Percentiles rank a stretch among this genome's conserved stretches.
Evolutionary conservation across 2,329 filamentous ascomycete genomes (phyloP).

Genomic region (Fusarium sp.): DNA sequence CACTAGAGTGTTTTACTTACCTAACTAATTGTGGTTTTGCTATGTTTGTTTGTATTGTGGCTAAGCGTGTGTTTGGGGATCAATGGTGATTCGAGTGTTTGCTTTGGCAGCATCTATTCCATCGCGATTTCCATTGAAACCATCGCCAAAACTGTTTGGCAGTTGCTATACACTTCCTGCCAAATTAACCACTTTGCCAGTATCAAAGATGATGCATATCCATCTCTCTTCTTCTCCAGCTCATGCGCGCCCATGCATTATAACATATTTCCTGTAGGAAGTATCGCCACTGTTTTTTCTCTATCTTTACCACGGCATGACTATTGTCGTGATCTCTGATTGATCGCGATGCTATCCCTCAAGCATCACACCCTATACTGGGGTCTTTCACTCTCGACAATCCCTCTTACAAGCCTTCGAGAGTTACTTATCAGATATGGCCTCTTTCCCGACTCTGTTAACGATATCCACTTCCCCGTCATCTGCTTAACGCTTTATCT

Average conservation of each 20-base stretch:
- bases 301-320: not conserved
- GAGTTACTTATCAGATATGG: conserved; percentile 1
- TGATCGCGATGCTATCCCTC: conserved; percentile 34
- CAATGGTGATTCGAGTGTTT: not conserved
- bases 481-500: conserved; percentile 24
- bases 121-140: conserved; percentile 11
- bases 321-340: not conserved
- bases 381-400: conserved; percentile 30
- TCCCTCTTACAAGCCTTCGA: conserved; percentile 14
- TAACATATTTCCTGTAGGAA: not conserved
- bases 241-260: not conserved
- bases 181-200: not conserved
- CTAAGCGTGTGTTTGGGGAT: not conserved
- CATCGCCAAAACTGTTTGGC: conserved; percentile 6
- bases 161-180: conserved; percentile 9
- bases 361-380: conserved; percentile 38
- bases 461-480: conserved; percentile 2
- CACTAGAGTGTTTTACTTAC: not conserved
- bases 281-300: not conserved
- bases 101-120: not conserved
- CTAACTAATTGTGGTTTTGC: not conserved
- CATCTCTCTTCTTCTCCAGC: not conserved
- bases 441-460: conserved; percentile 1
- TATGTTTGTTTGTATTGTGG: not conserved
- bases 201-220: not conserved